These are phyloP conservation scores for Cytospora schulzeri DNA, from an alignment of 2,329 filamentous ascomycete genomes.

Conservation along the genomic window DNA sequence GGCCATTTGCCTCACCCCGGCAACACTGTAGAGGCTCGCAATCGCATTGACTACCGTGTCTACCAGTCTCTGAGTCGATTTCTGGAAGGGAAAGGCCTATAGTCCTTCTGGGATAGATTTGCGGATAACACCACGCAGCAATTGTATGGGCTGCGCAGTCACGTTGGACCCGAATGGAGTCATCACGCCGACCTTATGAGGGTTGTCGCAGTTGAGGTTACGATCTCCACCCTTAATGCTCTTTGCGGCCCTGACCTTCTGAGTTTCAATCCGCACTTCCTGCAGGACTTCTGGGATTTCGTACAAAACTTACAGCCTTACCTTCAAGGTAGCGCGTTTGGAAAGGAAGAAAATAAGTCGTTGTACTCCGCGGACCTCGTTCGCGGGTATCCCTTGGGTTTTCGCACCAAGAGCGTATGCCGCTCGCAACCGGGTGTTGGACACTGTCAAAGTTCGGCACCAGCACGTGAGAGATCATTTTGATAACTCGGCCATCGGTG, in stretches of 20 bases:
- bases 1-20: slow-evolving; percentile 25
- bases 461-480: slow-evolving; percentile 32
- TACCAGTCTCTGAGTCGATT: slow-evolving; percentile 29
- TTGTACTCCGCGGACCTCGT: slow-evolving; percentile 10
- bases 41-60: slow-evolving; percentile 30
- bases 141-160: slow-evolving; percentile 27
- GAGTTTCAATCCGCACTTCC: slow-evolving; percentile 30
- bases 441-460: slow-evolving; percentile 32
- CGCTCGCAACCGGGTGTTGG: slow-evolving; percentile 30
- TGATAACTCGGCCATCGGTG: slow-evolving; percentile 23
- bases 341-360: neutral
- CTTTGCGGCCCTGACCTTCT: slow-evolving; percentile 34
- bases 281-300: slow-evolving; percentile 33
- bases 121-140: slow-evolving; percentile 30
- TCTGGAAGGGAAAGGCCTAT: slow-evolving; percentile 33
- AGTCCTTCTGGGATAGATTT: slow-evolving; percentile 33
- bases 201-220: slow-evolving; percentile 30
- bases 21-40: slow-evolving; percentile 7
- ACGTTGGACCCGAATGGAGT: slow-evolving; percentile 27
- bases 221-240: slow-evolving; percentile 31
- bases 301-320: slow-evolving; percentile 35
- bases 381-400: slow-evolving; percentile 32
- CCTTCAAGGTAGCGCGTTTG: slow-evolving; percentile 30
- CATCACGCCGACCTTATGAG: slow-evolving; percentile 32
- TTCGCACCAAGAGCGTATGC: slow-evolving; percentile 33